phyloP scores from a whole-genome alignment of 805 yeast genomes.

The Wickerhamiella occidentalis region DNA sequence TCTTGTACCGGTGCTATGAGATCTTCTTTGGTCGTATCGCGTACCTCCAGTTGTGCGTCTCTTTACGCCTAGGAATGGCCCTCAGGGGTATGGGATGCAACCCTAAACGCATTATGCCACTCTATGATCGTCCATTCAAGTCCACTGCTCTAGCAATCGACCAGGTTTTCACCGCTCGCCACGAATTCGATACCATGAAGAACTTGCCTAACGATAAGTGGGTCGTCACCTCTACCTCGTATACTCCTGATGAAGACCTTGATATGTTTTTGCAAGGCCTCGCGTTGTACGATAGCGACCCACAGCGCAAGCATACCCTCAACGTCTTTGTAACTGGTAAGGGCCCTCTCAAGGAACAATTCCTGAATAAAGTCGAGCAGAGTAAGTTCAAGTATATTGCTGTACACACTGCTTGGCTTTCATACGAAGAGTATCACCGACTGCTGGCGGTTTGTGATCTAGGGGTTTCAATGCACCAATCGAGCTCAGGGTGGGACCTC shows the following conservation, averaged over 20 bases:
- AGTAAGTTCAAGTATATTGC: slow-evolving; percentile 38
- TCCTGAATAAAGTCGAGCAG: slow-evolving; percentile 36
- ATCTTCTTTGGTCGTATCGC: slow-evolving; percentile 48
- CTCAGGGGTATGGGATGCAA: slow-evolving; percentile 47
- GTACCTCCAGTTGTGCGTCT: slow-evolving; percentile 66
- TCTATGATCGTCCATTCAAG: slow-evolving; percentile 76
- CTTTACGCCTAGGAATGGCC: slow-evolving; percentile 55
- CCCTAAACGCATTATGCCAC: slow-evolving; percentile 40
- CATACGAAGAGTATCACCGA: slow-evolving; percentile 65
- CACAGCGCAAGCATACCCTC: slow-evolving; percentile 34
- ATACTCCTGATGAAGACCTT: slow-evolving; percentile 92
- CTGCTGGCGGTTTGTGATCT: slow-evolving; percentile 67
- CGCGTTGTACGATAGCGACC: slow-evolving; percentile 38
- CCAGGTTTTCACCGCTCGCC: slow-evolving; percentile 22
- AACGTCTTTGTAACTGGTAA: slow-evolving; percentile 87
- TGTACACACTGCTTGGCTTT: slow-evolving; percentile 63
- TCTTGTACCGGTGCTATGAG: slow-evolving; percentile 52
- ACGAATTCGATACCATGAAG: slow-evolving; percentile 25
- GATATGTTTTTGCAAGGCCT: slow-evolving; percentile 56
- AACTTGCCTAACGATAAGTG: slow-evolving; percentile 48
- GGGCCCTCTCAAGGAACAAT: slow-evolving; percentile 64
- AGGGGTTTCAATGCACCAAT: slow-evolving; percentile 81
- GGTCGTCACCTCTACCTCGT: slow-evolving; percentile 81
- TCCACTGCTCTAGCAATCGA: slow-evolving; percentile 42
- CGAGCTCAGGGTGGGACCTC: slow-evolving; percentile 85